Evolutionary conservation across 768 basidiomycete species (phyloP), one percentile per base, ranked within the genome.

Genomic region (Kondoa subrosea): DNA sequence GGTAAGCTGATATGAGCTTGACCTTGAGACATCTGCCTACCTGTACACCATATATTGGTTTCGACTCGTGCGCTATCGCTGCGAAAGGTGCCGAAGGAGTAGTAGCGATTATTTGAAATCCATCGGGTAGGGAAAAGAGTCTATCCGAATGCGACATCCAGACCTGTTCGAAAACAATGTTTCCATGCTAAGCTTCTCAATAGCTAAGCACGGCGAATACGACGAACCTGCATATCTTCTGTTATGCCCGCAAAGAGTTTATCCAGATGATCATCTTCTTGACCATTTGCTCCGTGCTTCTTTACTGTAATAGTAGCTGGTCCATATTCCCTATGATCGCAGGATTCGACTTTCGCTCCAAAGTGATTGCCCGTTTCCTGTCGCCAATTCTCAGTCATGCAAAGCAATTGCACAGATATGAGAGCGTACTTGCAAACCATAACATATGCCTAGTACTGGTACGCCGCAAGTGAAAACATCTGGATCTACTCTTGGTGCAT

Each of bases 61-160:
- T 91, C 3, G 84, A 79, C 74, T 91, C 80, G 78, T 99, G 95
- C 4, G 90, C 90, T 70, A 97, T 84, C 1, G 92, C 92, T 14
- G 92, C 92, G 75, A 81, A 97, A 0, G 93, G 93, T 0, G 93
- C 91, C 0, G 86, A 86, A 21, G 82, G 78, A 0, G 95, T 99
- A 60, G 82, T 82, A 4, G 91, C 93, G 72, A 97, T 89, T 72
- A 87, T 83, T 74, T 88, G 85, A 78, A 95, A 99, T 73, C 86
- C 80, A 0, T 85, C 78, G 17, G 93, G 95, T 1, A 87, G 82
- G 62, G 81, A 83, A 30, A 85, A 87, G 34, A 97, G 82, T 71
- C 93, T 90, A 78, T 97, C 95, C 14, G 92, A 91, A 76, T 99
- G 95, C 21, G 93, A 96, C 95, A 97, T 97, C 95, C 95, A 97